Evolutionary conservation across 371 early-diverging fungal genomes (phyloP).

Genomic region (Sporodiniella umbellata): DNA sequence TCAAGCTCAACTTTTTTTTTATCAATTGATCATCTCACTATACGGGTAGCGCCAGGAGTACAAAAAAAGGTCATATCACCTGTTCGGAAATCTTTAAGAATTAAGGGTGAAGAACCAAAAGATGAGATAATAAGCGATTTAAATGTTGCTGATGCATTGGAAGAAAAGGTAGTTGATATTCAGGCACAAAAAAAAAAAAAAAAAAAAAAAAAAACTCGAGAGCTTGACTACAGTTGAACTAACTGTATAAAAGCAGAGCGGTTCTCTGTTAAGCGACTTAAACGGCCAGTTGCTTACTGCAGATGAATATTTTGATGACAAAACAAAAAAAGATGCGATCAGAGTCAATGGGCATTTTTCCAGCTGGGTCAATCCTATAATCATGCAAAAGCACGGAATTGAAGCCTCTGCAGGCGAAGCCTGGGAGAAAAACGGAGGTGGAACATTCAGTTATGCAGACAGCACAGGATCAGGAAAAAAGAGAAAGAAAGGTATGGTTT

Average conservation of each 20-base stretch:
- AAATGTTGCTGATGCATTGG: constrained; percentile 10
- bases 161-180: constrained; percentile 12
- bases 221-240: not conserved
- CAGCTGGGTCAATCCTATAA: constrained; percentile 60
- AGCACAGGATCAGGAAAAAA: constrained; percentile 51
- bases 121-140: constrained; percentile 31
- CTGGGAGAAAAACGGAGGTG: constrained; percentile 77
- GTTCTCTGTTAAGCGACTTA: not conserved
- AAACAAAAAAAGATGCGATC: constrained; percentile 48
- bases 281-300: constrained; percentile 37
- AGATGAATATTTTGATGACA: constrained; percentile 54
- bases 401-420: constrained; percentile 58
- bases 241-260: constrained; percentile 19
- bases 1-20: not conserved
- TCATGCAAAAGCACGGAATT: constrained; percentile 59
- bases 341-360: constrained; percentile 58
- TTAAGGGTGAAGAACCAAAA: constrained; percentile 44
- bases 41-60: not conserved
- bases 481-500: constrained; percentile 9
- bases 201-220: constrained; percentile 2
- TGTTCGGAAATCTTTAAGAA: constrained; percentile 39
- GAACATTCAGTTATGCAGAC: constrained; percentile 64
- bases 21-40: not conserved
- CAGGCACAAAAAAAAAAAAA: no score
- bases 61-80: constrained; percentile 9